Base-by-base conservation (phyloP, 768 basidiomycete species). In the Pholiota conissans region DNA sequence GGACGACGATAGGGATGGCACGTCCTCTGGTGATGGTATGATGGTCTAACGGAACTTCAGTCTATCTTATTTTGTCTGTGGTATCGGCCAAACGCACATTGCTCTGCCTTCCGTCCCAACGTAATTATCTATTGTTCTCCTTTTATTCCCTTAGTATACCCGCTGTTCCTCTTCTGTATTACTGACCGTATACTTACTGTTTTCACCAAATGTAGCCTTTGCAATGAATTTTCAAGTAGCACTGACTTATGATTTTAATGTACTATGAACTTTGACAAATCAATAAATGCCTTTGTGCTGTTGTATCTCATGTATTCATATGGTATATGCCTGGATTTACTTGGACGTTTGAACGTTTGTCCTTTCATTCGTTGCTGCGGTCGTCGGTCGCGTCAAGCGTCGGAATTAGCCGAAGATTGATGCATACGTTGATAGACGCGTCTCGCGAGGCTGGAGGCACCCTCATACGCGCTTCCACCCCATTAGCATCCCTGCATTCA, bases 1-100 rank as follows among this genome's bases (percentile, higher is more conserved):
- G 70, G 85, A 89, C 71, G 87, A 89, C 66, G 87, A 87, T 68
- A 73, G 84, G 63, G 87, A 90, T 64, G 85, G 79, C 10, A 76
- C 78, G 16, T 81, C 85, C 14, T 84, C 77, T 62, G 80, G 79
- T 28, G 84, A 83, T 63, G 84, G 81, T 37, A 82, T 87, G 73
- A 63, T 74, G 66, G 65, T 73, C 32, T 68, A 62, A 62, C 46
- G 22, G 27, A 40, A 18, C 30, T 34, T 18, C 39, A 20, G 14
- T 55, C 24, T n/a, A 29, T 52, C 30, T 68, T 48, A 65, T 37
- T 55, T 60, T 56, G 37, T 34, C 13, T 28, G 29, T 35, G 18
- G 30, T 27, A 26, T 34, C 47, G 34, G 22, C 18, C 20, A 28
- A n/a, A 24, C 14, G 30, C 34, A 26, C 37, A 26, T 24, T 29